Conservation (phyloP, 805 yeast species). For the Candida qinlingensis region DNA sequence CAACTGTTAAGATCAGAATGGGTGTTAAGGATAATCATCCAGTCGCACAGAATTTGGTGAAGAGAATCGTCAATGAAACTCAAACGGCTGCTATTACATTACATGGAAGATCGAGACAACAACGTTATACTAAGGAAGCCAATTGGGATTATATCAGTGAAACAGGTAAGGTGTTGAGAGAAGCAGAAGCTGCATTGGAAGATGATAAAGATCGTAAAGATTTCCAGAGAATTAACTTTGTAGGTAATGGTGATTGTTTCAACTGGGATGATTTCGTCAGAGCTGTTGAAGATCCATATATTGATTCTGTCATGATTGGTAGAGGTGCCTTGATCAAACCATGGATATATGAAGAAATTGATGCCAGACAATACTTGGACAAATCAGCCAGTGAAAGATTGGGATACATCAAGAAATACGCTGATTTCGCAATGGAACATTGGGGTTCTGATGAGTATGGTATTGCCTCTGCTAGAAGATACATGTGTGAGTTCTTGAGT, state of each 20-base stretch:
- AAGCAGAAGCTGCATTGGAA: constrained; percentile 44
- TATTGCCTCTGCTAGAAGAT: constrained; percentile 79
- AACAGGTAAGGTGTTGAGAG: constrained; percentile 64
- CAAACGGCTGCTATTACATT: constrained; percentile 87
- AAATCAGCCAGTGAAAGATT: constrained; percentile 87
- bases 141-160: constrained; percentile 87
- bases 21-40: constrained; percentile 85
- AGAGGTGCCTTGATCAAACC: constrained; percentile 98
- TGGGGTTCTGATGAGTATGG: constrained; percentile 99
- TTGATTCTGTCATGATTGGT: constrained; percentile 96
- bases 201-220: constrained; percentile 59
- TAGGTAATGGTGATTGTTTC: constrained; percentile 94
- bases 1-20: constrained; percentile 87
- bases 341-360: constrained; percentile 97
- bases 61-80: constrained; percentile 66
- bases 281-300: constrained; percentile 57
- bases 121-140: constrained; percentile 85
- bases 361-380: constrained; percentile 82
- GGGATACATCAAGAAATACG: constrained; percentile 62
- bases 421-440: constrained; percentile 82
- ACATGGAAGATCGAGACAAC: constrained; percentile 96
- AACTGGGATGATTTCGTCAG: constrained; percentile 84
- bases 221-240: constrained; percentile 63
- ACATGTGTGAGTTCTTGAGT: constrained; percentile 88
- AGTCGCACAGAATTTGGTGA: constrained; percentile 75